Base-by-base conservation (phyloP, 352 stramenopile species). In the Phytophthora tubulina region DNA sequence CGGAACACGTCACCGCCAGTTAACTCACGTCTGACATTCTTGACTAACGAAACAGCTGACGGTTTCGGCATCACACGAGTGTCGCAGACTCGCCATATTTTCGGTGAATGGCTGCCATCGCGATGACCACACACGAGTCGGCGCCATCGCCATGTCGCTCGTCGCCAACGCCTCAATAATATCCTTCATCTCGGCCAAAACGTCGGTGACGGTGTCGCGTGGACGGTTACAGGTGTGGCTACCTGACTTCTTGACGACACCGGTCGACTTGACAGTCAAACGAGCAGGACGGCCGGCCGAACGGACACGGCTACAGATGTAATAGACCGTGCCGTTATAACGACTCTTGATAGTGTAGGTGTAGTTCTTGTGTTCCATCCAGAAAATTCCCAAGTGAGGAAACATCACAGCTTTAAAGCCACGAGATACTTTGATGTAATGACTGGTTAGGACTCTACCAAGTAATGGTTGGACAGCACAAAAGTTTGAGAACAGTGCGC, bases 361-460 rank as follows among this genome's bases (percentile, higher is more conserved):
- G 15, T 15, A 42, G 49, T 42, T 42, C 14, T 56, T 56, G 49
- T 56, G 49, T 13, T 56, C 15, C 49, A 56, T 56, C 21, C 27
- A 8, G 41, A 14, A 42, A 56, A 56, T 42, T 44, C 48, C 4
- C 4, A n/a, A 46, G 14, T 46, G 41, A 41, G 21, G 21, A 21
- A 21, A 21, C 0, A 21, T 21, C 21, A 21, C 21, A 21, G 21
- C 21, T 21, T 21, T 21, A 21, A 21, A 21, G 21, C 21, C 21
- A 21, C 21, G 21, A 21, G 21, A 21, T 0, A 1, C 21, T 21
- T 21, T 21, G 21, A 21, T 21, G 21, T 21, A 21, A 21, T 21
- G 21, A 21, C 21, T 21, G 21, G 21, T 21, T 21, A 21, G 21
- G 21, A 21, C 21, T 21, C 21, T 21, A 21, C 21, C 36, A 41